phyloP scores from a whole-genome alignment of 2,329 filamentous ascomycete genomes.

The Penicillium sp. region DNA sequence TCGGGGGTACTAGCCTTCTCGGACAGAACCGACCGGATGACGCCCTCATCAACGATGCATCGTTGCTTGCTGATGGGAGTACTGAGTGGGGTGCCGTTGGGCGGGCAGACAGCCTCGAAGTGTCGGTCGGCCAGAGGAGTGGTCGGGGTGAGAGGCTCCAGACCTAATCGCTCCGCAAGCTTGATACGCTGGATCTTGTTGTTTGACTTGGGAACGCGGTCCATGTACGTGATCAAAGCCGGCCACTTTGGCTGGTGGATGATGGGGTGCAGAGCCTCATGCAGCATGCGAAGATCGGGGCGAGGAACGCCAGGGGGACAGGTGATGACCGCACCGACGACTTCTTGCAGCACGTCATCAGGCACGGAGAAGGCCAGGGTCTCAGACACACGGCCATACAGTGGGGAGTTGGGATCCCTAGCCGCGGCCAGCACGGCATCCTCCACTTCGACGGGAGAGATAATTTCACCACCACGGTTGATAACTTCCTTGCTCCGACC shows the following conservation, averaged over 20 bases:
- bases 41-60: slow-evolving; percentile 35
- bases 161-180: slow-evolving; percentile 49
- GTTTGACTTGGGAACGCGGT: slow-evolving; percentile 55
- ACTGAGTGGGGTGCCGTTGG: slow-evolving; percentile 47
- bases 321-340: slow-evolving; percentile 55
- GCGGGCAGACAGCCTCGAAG: slow-evolving; percentile 52
- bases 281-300: slow-evolving; percentile 51
- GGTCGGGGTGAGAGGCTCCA: slow-evolving; percentile 48
- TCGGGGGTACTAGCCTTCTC: slow-evolving; percentile 6
- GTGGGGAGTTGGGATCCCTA: slow-evolving; percentile 37
- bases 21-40: slow-evolving; percentile 3
- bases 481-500: slow-evolving; percentile 59
- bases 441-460: slow-evolving; percentile 61
- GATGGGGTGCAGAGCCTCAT: slow-evolving; percentile 48
- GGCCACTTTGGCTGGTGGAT: slow-evolving; percentile 58
- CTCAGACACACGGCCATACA: slow-evolving; percentile 50
- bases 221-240: slow-evolving; percentile 55
- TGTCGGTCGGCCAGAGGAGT: slow-evolving; percentile 49
- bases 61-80: slow-evolving; percentile 35
- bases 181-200: slow-evolving; percentile 59
- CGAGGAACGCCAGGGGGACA: slow-evolving; percentile 46
- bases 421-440: slow-evolving; percentile 54
- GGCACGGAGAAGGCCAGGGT: slow-evolving; percentile 55
- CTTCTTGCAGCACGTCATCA: slow-evolving; percentile 57
- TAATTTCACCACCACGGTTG: slow-evolving; percentile 59